A percentile compares a stretch with the other conserved stretches of the same genome.
phyloP scores from a whole-genome alignment of 331 rosid species.

The Quercus tomentella region DNA sequence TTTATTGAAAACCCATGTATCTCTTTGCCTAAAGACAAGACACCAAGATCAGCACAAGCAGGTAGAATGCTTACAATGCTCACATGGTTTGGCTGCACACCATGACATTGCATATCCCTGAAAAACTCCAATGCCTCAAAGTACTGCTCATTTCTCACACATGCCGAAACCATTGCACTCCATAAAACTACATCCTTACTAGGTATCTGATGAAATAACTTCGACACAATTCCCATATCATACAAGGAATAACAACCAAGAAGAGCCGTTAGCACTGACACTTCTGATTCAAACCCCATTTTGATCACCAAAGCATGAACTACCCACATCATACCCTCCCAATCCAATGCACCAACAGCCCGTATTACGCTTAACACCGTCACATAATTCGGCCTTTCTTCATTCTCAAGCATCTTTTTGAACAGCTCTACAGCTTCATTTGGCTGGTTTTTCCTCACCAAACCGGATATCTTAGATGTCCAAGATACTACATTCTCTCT shows the following conservation, averaged over 20 bases:
- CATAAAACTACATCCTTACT: slow-evolving; percentile 14
- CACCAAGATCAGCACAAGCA: slow-evolving; percentile 21
- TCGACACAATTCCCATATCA: slow-evolving; percentile 15
- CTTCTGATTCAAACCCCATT: slow-evolving; percentile 18
- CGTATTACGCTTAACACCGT: slow-evolving; percentile 11
- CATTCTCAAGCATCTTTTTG: slow-evolving; percentile 15
- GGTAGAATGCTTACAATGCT: slow-evolving; percentile 22
- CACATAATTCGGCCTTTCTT: slow-evolving; percentile 2
- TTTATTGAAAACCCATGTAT: slow-evolving; percentile 20
- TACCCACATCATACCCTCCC: slow-evolving; percentile 3
- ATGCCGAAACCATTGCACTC: slow-evolving; percentile 18
- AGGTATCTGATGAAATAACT: slow-evolving; percentile 16
- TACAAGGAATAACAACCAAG: slow-evolving; percentile 10
- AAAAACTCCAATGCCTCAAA: slow-evolving; percentile 8
- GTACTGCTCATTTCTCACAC: slow-evolving; percentile 13
- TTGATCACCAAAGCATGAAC: slow-evolving; percentile 10
- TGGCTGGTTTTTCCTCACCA: slow-evolving; percentile 18
- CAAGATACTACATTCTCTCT: not conserved
- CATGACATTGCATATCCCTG: slow-evolving; percentile 22
- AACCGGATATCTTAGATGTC: slow-evolving; percentile 9
- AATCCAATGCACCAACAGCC: slow-evolving; percentile 10
- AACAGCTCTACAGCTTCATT: slow-evolving; percentile 5
- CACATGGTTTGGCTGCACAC: slow-evolving; percentile 18
- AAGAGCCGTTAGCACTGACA: slow-evolving; percentile 9
- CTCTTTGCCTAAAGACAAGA: slow-evolving; percentile 14